Base-by-base conservation (phyloP, 768 basidiomycete genomes). In the Lactarius indigo region DNA sequence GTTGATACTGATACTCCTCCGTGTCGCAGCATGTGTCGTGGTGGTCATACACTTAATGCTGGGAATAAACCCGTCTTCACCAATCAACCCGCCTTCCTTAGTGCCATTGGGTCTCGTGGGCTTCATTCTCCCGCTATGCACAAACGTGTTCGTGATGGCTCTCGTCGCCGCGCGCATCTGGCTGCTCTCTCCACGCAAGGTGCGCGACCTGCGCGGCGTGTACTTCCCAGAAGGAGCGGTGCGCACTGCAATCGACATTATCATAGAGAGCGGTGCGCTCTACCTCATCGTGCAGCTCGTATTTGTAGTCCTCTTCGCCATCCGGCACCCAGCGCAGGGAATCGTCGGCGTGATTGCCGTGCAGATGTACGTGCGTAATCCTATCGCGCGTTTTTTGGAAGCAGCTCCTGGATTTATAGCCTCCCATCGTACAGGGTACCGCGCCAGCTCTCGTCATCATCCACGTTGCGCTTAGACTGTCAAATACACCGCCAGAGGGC, bases 81-180 rank as follows among this genome's bases (percentile, higher is more conserved):
- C 57, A 12, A 33, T 44, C 0, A 41, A 31, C 1, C 66, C 66
- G 18, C 6, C 4, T 17, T 42, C 57, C 12, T 5, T 67, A 3
- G 50, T 63, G n/a, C 76, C 80, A 2, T 70, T 81, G 7, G 76
- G 75, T 30, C 74, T 76, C 18, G 79, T 79, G 0, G 73, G 66
- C 17, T 81, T 78, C 44, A n/a, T 66, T 30, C 76, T 83, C 41
- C 79, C 82, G 4, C 75, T 83, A 41, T 75, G 74, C 60, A 77
- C 79, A 7, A 83, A 83, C 64, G 59, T 79, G 69, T 62, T 82
- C 30, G 75, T 82, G 39, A 82, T 80, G 8, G 56, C 61, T 15
- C 77, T 83, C 72, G 82, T 82, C 56, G 76, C 77, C 23, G 73
- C 61, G 42, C 79, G 78, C 37, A 78, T 83, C 33, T 81, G 77